These are phyloP conservation scores for Arthrobotrys entomopaga DNA, from an alignment of 2,329 filamentous ascomycete genomes.

Conservation along the genomic window DNA sequence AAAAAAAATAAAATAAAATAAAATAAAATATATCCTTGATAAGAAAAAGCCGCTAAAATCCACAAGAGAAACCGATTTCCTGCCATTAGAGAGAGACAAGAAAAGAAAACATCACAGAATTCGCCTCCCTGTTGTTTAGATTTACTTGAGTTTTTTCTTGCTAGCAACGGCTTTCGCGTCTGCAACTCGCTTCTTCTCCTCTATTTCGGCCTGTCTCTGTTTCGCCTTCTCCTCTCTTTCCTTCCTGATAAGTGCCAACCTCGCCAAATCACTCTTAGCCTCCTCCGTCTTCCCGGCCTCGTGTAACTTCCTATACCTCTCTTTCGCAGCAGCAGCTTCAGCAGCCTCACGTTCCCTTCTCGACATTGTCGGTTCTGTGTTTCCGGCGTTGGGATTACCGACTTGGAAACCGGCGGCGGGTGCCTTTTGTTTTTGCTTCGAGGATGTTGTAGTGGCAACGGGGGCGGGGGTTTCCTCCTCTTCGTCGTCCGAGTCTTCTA, in stretches of 20 bases:
- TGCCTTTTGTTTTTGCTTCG: slow-evolving; percentile 55
- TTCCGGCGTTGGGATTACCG: slow-evolving; percentile 58
- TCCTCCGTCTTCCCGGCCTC: slow-evolving; percentile 97
- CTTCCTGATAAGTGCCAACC: slow-evolving; percentile 82
- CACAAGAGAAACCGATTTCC: slow-evolving; percentile 6
- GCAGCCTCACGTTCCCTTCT: slow-evolving; percentile 79
- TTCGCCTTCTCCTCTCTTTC: slow-evolving; percentile 85
- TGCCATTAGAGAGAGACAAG: slow-evolving; percentile 2
- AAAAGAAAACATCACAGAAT: no score
- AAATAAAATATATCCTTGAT: slow-evolving; percentile 16
- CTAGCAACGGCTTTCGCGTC: slow-evolving; percentile 65
- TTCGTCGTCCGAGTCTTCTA: slow-evolving; percentile 74
- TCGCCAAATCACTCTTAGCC: slow-evolving; percentile 86
- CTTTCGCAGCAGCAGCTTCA: slow-evolving; percentile 86
- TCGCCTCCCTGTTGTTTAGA: not conserved
- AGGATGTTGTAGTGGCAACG: slow-evolving; percentile 57
- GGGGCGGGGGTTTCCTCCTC: slow-evolving; percentile 67
- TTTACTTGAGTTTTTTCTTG: slow-evolving; percentile 61
- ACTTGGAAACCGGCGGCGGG: slow-evolving; percentile 18
- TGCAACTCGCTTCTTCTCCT: slow-evolving; percentile 62
- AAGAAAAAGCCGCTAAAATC: slow-evolving; percentile 48
- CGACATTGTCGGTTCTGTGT: slow-evolving; percentile 69
- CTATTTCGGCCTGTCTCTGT: slow-evolving; percentile 74
- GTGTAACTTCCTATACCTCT: slow-evolving; percentile 90
- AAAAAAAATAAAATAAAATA: no score